Percentiles rank a stretch among this genome's conserved stretches.
Evolutionary conservation across 2,329 filamentous ascomycete species (phyloP).

Genomic region (Curvularia verruculosa): DNA sequence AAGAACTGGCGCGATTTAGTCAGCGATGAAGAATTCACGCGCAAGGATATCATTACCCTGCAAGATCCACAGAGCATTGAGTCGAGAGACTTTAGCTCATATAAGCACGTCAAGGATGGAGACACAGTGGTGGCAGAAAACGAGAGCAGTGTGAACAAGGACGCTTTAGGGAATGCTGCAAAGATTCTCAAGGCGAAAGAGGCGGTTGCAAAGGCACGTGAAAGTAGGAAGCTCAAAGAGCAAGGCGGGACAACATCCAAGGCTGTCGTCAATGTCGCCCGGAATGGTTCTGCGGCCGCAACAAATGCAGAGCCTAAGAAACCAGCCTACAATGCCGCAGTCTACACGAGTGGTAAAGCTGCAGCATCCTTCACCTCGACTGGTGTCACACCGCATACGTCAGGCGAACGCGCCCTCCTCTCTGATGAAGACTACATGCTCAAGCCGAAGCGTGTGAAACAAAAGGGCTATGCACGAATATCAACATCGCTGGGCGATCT

Average conservation of each 20-base stretch:
- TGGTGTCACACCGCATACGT: constrained; percentile 89
- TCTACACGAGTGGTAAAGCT: constrained; percentile 87
- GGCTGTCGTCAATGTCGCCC: constrained; percentile 27
- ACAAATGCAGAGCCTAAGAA: constrained; percentile 42
- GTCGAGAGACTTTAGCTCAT: constrained; percentile 80
- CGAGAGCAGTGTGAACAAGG: constrained; percentile 74
- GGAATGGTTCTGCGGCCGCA: constrained; percentile 37
- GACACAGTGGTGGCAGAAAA: constrained; percentile 74
- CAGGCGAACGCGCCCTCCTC: constrained; percentile 81
- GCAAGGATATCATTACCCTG: constrained; percentile 92
- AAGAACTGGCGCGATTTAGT: constrained; percentile 95
- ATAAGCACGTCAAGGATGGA: constrained; percentile 88
- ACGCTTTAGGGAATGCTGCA: constrained; percentile 75
- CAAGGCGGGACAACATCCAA: constrained; percentile 28
- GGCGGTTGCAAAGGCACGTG: constrained; percentile 87
- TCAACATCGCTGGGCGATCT: constrained; percentile 84
- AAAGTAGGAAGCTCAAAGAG: constrained; percentile 63
- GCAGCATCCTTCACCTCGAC: constrained; percentile 96
- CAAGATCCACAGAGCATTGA: constrained; percentile 94
- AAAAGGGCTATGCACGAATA: constrained; percentile 89
- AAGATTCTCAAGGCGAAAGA: constrained; percentile 93
- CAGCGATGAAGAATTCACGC: constrained; percentile 82
- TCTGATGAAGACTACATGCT: constrained; percentile 98
- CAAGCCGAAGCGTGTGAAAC: constrained; percentile 84
- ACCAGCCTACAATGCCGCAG: constrained; percentile 75